Evolutionary conservation across 495 filamentous ascomycete genomes (phyloP), one percentile per base, ranked within the genome.

Genomic region (Acidiella bohemica): DNA sequence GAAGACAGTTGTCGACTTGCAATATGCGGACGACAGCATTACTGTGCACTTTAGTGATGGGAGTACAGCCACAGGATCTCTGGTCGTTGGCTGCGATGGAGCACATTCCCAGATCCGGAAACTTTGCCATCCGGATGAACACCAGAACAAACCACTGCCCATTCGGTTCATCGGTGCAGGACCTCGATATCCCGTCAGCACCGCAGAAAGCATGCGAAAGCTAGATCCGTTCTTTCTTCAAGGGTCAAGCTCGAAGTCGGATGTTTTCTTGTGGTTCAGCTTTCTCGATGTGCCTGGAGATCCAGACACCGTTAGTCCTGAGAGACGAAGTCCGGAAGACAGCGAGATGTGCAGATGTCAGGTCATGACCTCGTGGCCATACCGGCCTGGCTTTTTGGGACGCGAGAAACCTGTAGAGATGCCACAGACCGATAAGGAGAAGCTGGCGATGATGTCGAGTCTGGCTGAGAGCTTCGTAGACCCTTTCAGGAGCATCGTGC

Each of bases 141-240:
- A 55, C 9, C 47, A 54, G 30, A 63, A 68, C 40, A 57, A 59
- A 5, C 53, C 56, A 7, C 51, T 78, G 3, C 65, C 70, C 5
- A 54, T 72, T 4, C 61, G 64, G 20, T 52, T 75, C 25, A 57
- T 71, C 0, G 71, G 73, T 4, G 60, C 59, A 9, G 59, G 60
- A 1, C 52, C 65, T 1, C 44, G 56, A 2, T 66, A 74, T 23
- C 59, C 60, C 0, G 41, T 56, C 0, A 56, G 56, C 29, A 56
- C 68, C 31, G 53, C 64, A 23, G 51, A 54, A 1, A 61, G 61
- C 4, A 61, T 70, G 20, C 54, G 64, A 12, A 57, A 56, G 3
- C 63, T 77, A 13, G 73, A 79, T 36, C 72, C 74, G 0, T 69
- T 67, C 18, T 70, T 80, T 28, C 71, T 79, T 32, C 73, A 78